Evolutionary conservation across 495 filamentous ascomycete genomes (phyloP), one percentile per base, ranked within the genome.

Genomic region (Cudoniella acicularis): DNA sequence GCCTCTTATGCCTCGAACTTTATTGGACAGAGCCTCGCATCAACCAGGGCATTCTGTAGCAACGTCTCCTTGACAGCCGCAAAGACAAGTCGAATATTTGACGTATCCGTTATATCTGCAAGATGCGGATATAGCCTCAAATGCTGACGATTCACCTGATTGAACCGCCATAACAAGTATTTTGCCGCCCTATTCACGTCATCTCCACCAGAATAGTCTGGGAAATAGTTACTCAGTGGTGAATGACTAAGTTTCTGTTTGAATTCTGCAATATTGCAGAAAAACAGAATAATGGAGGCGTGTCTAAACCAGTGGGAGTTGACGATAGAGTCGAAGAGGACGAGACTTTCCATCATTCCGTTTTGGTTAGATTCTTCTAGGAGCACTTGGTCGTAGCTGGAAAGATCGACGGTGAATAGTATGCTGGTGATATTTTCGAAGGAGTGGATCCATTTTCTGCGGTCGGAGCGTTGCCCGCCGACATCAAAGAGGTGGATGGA

Each of bases 401-500:
- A 96, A 61, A 98, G 76, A 20, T 93, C 93, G 47, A 98, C 93
- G 64, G 17, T 92, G n/a, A n/a, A n/a, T n/a, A n/a, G n/a, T n/a
- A n/a, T n/a, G n/a, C n/a, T 96, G 10, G 92, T 97, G 65, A 96
- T 92, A 61, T 96, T 96, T 69, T 97, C 93, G 70, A 98, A 98
- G 76, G 91, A 96, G 74, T 97, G 93, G 64, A 98, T 97, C 93
- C 93, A 98, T 73, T 98, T 98, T 76, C 96, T 98, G 48, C 92
- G 83, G 70, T 97, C 93, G 67, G 89, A 94, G 63, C 93, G 79
- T 75, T 98, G 93, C 27, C 92, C 93, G 54, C 92, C 92, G 20
- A 96, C 92, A 69, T 98, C 93, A 69, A 96, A 97, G 91, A 98
- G 96, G 78, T 96, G 93, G 75, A 98, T 96, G 74, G 91, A 96